These are phyloP conservation scores for Trichophyton simii DNA, from an alignment of 2,329 filamentous ascomycete genomes.

Conservation along the genomic window DNA sequence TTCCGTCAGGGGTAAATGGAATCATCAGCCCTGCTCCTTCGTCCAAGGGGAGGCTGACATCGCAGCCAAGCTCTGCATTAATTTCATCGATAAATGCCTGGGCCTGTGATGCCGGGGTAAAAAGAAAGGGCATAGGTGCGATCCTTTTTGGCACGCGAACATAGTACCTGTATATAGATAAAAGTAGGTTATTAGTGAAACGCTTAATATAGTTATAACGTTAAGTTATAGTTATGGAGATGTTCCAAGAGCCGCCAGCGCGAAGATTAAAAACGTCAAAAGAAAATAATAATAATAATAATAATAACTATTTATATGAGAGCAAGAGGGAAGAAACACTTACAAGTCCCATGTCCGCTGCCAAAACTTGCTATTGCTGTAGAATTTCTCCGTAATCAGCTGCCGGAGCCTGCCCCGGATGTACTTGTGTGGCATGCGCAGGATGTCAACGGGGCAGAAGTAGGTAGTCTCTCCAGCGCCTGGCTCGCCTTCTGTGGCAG, in stretches of 20 bases:
- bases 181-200: slow-evolving; percentile 8
- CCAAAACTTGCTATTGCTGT: slow-evolving; percentile 35
- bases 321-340: slow-evolving; percentile 26
- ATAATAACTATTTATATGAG: too few species aligned
- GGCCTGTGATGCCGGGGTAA: slow-evolving; percentile 58
- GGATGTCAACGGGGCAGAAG: slow-evolving; percentile 30
- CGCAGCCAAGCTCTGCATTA: slow-evolving; percentile 41
- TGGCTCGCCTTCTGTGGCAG: neutral
- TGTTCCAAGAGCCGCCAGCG: too few species aligned
- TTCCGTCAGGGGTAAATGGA: slow-evolving; percentile 48
- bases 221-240: too few species aligned
- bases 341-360: slow-evolving; percentile 63
- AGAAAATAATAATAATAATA: too few species aligned
- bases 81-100: slow-evolving; percentile 51
- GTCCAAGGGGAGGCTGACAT: slow-evolving; percentile 47
- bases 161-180: slow-evolving; percentile 46
- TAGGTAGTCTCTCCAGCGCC: slow-evolving; percentile 11
- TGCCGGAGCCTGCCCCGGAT: slow-evolving; percentile 23
- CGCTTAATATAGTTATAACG: too few species aligned
- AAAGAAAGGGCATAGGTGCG: slow-evolving; percentile 45
- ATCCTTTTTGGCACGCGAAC: slow-evolving; percentile 42
- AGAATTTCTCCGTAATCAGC: slow-evolving; percentile 27
- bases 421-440: slow-evolving; percentile 34
- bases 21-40: slow-evolving; percentile 46
- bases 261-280: too few species aligned